Conservation (phyloP, 2,329 filamentous ascomycete species). For the Zymoseptoria brevis region DNA sequence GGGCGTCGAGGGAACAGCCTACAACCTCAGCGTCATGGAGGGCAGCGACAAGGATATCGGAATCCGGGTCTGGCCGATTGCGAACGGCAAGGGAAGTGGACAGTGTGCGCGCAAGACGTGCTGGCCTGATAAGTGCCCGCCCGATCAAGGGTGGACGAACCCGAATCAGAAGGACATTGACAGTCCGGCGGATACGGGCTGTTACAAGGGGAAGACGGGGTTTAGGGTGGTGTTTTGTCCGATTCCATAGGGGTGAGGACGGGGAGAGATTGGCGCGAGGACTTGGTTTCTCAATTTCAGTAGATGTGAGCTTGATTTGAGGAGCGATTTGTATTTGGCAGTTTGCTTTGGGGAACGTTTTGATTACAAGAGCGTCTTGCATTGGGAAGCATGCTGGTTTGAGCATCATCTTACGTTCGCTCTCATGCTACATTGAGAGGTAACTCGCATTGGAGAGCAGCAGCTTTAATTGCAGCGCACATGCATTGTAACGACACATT, state of each 20-base stretch:
- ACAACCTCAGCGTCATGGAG: conserved; percentile 23
- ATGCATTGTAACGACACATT: too few relatives aligned
- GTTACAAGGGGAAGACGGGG: conserved; percentile 23
- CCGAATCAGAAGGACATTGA: conserved; percentile 18
- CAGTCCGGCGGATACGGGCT: conserved; percentile 26
- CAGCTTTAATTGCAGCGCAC: too few relatives aligned
- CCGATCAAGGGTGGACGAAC: conserved; percentile 22
- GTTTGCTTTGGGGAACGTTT: too few relatives aligned
- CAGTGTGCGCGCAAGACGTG: conserved; percentile 21
- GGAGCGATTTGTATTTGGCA: too few relatives aligned
- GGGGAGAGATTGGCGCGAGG: too few relatives aligned
- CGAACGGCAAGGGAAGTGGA: conserved; percentile 15
- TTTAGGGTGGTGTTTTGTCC: conserved; percentile 26
- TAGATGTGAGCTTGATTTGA: too few relatives aligned
- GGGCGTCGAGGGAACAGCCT: conserved; percentile 20
- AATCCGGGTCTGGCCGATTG: conserved; percentile 17
- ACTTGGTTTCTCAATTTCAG: too few relatives aligned
- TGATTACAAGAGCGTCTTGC: too few relatives aligned
- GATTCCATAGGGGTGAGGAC: background rate
- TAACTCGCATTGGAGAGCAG: too few relatives aligned
- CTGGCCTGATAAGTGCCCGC: conserved; percentile 17
- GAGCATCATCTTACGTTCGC: too few relatives aligned
- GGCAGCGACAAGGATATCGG: conserved; percentile 21
- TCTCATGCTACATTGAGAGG: too few relatives aligned
- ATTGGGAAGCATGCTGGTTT: too few relatives aligned